Evolutionary conservation across 257 asterid genomes (phyloP).

Genomic region (Hygrophila difformis): DNA sequence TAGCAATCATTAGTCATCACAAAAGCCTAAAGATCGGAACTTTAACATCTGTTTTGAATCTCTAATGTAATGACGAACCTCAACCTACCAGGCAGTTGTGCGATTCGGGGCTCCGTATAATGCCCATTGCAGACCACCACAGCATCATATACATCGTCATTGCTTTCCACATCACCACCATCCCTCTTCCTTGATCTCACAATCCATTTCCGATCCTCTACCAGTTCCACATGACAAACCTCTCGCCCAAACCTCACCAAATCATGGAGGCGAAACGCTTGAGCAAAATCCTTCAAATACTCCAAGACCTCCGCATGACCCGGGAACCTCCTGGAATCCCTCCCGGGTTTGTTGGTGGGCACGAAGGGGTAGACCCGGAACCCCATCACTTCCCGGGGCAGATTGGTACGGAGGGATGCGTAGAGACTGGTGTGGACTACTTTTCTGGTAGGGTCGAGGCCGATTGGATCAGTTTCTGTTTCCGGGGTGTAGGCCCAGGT

Average conservation of each 20-base stretch:
- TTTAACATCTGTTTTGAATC: no score
- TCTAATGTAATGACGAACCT: no score
- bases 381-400: slow-evolving; percentile 87
- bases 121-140: slow-evolving; percentile 92
- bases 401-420: slow-evolving; percentile 79
- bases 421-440: slow-evolving; percentile 75
- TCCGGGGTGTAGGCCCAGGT: slow-evolving; percentile 76
- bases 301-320: slow-evolving; percentile 66
- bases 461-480: slow-evolving; percentile 59
- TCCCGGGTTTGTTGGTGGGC: slow-evolving; percentile 26
- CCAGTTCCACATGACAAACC: slow-evolving; percentile 44
- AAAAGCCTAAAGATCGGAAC: no score
- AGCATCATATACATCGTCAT: slow-evolving; percentile 66
- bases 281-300: slow-evolving; percentile 61
- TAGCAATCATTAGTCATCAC: no score
- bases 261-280: slow-evolving; percentile 47
- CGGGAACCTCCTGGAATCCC: slow-evolving; percentile 83
- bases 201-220: slow-evolving; percentile 54
- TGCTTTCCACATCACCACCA: slow-evolving; percentile 23
- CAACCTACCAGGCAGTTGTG: slow-evolving; percentile 80
- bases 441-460: slow-evolving; percentile 45
- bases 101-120: slow-evolving; percentile 70
- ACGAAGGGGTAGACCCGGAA: slow-evolving; percentile 70
- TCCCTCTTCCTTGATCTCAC: slow-evolving; percentile 36
- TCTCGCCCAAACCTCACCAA: slow-evolving; percentile 72